A percentile compares a stretch with the other conserved stretches of the same genome.
Conservation (phyloP, 2,329 filamentous ascomycete species). For the Boeremia lycopersici region DNA sequence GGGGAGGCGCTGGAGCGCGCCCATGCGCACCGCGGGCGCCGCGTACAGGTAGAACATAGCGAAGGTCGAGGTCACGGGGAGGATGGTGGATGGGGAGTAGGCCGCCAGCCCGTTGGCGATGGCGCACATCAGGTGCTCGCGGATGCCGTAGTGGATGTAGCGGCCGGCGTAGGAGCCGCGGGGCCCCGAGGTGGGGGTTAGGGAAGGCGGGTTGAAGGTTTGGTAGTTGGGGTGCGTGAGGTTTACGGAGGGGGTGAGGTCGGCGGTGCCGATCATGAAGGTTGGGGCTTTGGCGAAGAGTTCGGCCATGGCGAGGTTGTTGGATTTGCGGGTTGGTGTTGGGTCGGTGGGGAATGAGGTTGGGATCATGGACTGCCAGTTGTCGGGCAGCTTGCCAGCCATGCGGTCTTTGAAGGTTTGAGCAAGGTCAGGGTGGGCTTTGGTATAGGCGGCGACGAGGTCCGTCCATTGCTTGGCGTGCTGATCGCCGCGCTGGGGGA, state of each 20-base stretch:
- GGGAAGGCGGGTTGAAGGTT: constrained; percentile 55
- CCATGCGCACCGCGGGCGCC: constrained; percentile 66
- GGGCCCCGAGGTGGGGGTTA: constrained; percentile 51
- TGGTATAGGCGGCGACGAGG: constrained; percentile 51
- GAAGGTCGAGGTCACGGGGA: constrained; percentile 64
- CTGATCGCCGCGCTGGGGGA: constrained; percentile 54
- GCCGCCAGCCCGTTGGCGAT: constrained; percentile 64
- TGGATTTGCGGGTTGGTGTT: constrained; percentile 59
- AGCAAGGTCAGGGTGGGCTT: constrained; percentile 55
- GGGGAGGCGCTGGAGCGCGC: constrained; percentile 61
- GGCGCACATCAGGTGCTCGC: constrained; percentile 46
- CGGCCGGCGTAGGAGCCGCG: constrained; percentile 62
- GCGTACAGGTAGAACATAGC: constrained; percentile 69
- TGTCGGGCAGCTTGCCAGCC: constrained; percentile 53
- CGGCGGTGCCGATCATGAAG: constrained; percentile 78
- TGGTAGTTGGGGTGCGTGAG: constrained; percentile 58
- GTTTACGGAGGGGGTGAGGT: constrained; percentile 58
- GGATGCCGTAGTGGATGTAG: constrained; percentile 53
- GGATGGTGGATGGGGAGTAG: constrained; percentile 50
- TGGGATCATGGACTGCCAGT: constrained; percentile 59
- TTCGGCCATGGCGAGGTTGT: constrained; percentile 57
- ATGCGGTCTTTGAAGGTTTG: constrained; percentile 57
- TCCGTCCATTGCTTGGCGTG: constrained; percentile 57
- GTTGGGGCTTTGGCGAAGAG: constrained; percentile 80
- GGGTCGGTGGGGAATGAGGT: constrained; percentile 54